Conservation (phyloP, 2,329 filamentous ascomycete genomes). For the Epichloe elymi region DNA sequence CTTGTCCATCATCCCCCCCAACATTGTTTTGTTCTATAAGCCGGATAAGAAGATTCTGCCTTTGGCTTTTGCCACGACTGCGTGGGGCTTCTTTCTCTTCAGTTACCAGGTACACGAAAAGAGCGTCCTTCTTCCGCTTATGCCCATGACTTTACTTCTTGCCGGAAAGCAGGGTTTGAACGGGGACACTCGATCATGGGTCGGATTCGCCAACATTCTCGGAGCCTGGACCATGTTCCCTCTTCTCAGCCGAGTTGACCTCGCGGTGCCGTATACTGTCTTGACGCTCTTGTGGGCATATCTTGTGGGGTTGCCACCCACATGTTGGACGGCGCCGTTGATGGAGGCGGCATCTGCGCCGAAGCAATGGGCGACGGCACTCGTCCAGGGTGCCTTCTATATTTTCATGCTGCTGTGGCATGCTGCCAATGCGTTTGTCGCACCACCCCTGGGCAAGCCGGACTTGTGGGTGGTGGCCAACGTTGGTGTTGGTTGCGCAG, state of each 20-base stretch:
- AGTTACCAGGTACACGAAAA: slow-evolving; percentile 99
- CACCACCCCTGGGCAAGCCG: slow-evolving; percentile 63
- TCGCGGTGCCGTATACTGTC: slow-evolving; percentile 73
- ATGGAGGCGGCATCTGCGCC: slow-evolving; percentile 26
- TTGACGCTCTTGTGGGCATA: slow-evolving; percentile 84
- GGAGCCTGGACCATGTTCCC: slow-evolving; percentile 92
- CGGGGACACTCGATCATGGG: slow-evolving; percentile 70
- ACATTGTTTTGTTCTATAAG: slow-evolving; percentile 62
- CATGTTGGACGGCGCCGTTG: slow-evolving; percentile 56
- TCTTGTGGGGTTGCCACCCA: slow-evolving; percentile 73
- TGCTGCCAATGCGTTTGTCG: slow-evolving; percentile 52
- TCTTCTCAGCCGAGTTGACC: slow-evolving; percentile 69
- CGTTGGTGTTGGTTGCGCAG: slow-evolving; percentile 70
- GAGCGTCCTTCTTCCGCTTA: slow-evolving; percentile 79
- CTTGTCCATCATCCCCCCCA: slow-evolving; percentile 62
- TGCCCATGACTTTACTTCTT: slow-evolving; percentile 85
- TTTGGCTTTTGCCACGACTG: slow-evolving; percentile 65
- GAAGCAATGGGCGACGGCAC: slow-evolving; percentile 40
- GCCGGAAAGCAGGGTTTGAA: slow-evolving; percentile 65
- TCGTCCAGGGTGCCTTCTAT: slow-evolving; percentile 69
- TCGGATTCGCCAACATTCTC: slow-evolving; percentile 88
- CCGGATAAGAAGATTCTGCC: slow-evolving; percentile 69
- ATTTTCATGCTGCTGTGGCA: slow-evolving; percentile 71
- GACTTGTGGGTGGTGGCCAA: slow-evolving; percentile 93
- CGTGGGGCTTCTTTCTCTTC: slow-evolving; percentile 96